Evolutionary conservation across 768 basidiomycete genomes (phyloP), one percentile per base, ranked within the genome.

Genomic region (Rhizopogon salebrosus): DNA sequence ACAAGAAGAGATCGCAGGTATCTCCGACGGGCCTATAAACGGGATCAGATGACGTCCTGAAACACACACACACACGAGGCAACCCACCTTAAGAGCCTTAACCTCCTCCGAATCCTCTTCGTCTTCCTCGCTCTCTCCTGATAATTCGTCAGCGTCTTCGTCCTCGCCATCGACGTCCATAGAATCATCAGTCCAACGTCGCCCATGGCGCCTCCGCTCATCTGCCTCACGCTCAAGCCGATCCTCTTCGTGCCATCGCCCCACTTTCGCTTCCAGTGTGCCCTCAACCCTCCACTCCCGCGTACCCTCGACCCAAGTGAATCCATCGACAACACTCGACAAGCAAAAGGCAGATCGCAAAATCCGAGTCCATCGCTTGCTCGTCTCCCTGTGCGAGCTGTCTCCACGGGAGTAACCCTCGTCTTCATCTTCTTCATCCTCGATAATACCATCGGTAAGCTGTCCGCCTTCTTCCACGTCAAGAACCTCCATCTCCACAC

Each of bases 401-500:
- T 45, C 71, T 45, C 34, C 54, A 35, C 53, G 54, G 14, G 45
- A 20, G 18, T 48, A 56, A 20, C 61, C 65, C 14, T 69, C 74
- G 31, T 79, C 80, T 1, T 82, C 80, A 4, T 77, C 82, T 38
- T 80, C 74, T 56, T 85, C 88, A 54, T 91, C 89, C 62, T 92
- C 91, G 54, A 94, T 92, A 56, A 82, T 79, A 2, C 90, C 93
- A 60, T 95, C 91, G 1, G 77, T 82, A 24, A 78, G 62, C 54
- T 84, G 81, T 10, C 70, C 72, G 1, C 65, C 71, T 61, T 89
- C 84, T 9, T 76, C 73, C 50, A 77, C 70, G 49, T 87, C 79
- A 43, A 95, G 74, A 1, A 94, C 85, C 61, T 94, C 93, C 51
- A 90, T 76, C 74, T 98, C 95, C 56, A 70, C 62, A 37, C 73